Evolutionary conservation across 345 rosid species (phyloP).

Genomic region (Eucalyptus shirleyi): DNA sequence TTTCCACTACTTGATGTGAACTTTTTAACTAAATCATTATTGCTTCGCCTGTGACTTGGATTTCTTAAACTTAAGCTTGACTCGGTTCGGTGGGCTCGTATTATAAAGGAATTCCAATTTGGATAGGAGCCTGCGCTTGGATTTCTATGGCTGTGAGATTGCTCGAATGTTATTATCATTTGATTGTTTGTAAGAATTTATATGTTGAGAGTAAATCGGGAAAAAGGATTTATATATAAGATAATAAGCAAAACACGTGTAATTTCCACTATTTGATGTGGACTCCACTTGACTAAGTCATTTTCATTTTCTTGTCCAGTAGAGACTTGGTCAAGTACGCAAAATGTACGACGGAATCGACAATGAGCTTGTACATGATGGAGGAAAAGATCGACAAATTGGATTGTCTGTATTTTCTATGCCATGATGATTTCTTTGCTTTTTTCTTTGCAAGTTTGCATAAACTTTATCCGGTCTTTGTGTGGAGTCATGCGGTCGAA

Average conservation of each 20-base stretch:
- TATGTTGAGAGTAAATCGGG: not conserved
- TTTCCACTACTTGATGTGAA: rapidly evolving
- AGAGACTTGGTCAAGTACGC: not conserved
- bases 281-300: not conserved
- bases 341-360: not conserved
- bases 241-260: not conserved
- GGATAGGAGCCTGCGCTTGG: rapidly evolving
- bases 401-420: not conserved
- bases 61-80: not conserved
- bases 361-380: not conserved
- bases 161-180: not conserved
- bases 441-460: not conserved
- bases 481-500: not conserved
- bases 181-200: not conserved
- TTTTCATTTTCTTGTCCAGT: not conserved
- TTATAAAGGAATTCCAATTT: not conserved
- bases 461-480: not conserved
- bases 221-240: not conserved
- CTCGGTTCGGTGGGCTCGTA: rapidly evolving
- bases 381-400: not conserved
- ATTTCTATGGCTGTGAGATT: not conserved
- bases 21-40: rapidly evolving
- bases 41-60: rapidly evolving
- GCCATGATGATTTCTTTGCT: not conserved
- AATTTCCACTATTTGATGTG: not conserved